Base-by-base conservation (phyloP, 2,329 filamentous ascomycete species). In the Aspergillus thermomutatus region DNA sequence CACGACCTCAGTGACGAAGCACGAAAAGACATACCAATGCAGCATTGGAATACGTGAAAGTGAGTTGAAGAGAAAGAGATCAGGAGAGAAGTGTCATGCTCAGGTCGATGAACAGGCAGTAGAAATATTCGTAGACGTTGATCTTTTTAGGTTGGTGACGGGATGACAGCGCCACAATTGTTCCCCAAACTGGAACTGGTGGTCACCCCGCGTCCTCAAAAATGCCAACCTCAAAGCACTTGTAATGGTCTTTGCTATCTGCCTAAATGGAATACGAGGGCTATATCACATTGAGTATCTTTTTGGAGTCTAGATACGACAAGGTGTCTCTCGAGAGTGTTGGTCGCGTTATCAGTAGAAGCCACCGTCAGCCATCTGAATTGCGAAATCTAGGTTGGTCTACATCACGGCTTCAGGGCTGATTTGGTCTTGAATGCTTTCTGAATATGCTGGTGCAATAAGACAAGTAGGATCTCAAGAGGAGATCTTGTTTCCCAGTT, bases 1-100 rank as follows among this genome's bases (percentile, higher is more conserved):
- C 49, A 48, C n/a, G 50, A 52, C 52, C 62, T 57, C 60, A 37
- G 48, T 58, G 52, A 55, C 53, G 49, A 40, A 50, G 49, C 3
- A 34, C 49, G 49, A 31, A 40, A 25, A 34, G 9, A 21, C 19
- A 50, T 50, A 40, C 25, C 27, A 31, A 23, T 23, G 7, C 49
- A 40, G 34, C 49, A 50, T 50, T 50, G 27, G 28, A 50, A 50
- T 10, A 4, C 3, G 3, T 50, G 11, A 27, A 50, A 34, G 10
- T 26, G n/a, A 27, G 17, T 23, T 14, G 28, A 10, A 34, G 9
- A 17, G 21, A 3, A 28, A 37, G 27, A 46, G 3, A 46, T 23
- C 10, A 23, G 19, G 19, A 23, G 43, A 25, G 11, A 14, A 21
- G 19, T 17, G 43, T 46, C 23, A 14, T 17, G 43, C 23, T 46